Evolutionary conservation across 495 filamentous ascomycete species (phyloP).

Genomic region (Podospora appendiculata): DNA sequence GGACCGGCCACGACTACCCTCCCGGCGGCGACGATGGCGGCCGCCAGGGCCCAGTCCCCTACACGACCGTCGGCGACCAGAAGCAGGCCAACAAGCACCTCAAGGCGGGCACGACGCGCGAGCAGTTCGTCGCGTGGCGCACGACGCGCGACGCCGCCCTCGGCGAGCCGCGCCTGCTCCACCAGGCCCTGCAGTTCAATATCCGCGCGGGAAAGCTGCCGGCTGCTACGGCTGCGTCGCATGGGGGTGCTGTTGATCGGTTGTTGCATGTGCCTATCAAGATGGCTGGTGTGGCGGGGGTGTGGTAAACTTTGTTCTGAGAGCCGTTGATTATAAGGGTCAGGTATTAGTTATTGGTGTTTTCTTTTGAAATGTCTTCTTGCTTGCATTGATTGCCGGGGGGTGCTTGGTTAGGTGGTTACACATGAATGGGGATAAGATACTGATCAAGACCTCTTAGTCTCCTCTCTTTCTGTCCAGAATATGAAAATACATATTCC

Average conservation of each 20-base stretch:
- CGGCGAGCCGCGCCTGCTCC: constrained; percentile 43
- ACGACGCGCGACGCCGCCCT: constrained; percentile 39
- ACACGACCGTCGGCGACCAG: constrained; percentile 45
- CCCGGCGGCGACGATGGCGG: constrained; percentile 10
- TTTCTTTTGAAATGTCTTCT: no score
- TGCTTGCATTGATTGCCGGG: no score
- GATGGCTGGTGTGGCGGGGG: background rate
- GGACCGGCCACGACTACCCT: constrained; percentile 47
- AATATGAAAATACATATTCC: no score
- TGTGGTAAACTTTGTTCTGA: no score
- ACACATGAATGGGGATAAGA: no score
- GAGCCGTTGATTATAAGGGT: no score
- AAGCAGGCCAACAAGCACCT: constrained; percentile 45
- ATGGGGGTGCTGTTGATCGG: constrained; percentile 17
- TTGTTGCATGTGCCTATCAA: constrained; percentile 41
- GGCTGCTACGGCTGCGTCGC: background rate
- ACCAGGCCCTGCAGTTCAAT: constrained; percentile 53
- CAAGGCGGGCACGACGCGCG: constrained; percentile 26
- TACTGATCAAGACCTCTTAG: no score
- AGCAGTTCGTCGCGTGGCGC: constrained; percentile 43
- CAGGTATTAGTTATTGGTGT: no score
- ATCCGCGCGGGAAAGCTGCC: constrained; percentile 48
- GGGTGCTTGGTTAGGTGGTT: no score
- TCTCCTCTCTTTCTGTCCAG: no score
- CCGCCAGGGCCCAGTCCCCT: constrained; percentile 27